phyloP scores from a whole-genome alignment of 1,139 yeast species.

The Kodamaea derodonti region DNA sequence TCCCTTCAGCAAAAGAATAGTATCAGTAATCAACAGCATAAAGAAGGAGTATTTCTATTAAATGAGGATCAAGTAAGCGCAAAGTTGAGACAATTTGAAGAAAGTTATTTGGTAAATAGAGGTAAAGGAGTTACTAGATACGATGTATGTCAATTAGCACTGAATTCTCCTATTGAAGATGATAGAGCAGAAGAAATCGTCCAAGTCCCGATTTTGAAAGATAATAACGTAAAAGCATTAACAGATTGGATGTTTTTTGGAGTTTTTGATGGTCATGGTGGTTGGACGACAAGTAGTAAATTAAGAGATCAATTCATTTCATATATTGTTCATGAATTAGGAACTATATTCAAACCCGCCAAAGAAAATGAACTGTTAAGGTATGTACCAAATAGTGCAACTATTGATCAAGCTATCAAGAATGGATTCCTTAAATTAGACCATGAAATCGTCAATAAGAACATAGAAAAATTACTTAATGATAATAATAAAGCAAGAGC shows the following conservation, averaged over 20 bases:
- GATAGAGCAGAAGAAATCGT: constrained; percentile 85
- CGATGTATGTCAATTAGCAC: constrained; percentile 85
- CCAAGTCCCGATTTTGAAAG: constrained; percentile 67
- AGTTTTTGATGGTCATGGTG: constrained; percentile 95
- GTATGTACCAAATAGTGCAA: constrained; percentile 58
- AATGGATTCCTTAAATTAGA: constrained; percentile 81
- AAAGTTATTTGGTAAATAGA: constrained; percentile 73
- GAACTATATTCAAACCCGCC: constrained; percentile 59
- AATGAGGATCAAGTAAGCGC: constrained; percentile 73
- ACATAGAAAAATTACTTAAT: constrained; percentile 64
- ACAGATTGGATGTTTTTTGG: constrained; percentile 97
- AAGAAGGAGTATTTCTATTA: constrained; percentile 45
- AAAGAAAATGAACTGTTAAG: constrained; percentile 45
- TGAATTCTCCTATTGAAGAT: constrained; percentile 93
- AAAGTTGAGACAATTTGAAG: constrained; percentile 70
- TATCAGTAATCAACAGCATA: constrained; percentile 41
- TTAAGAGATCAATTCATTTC: constrained; percentile 75
- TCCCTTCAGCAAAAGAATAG: constrained; percentile 39
- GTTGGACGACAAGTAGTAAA: constrained; percentile 88
- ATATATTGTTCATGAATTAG: constrained; percentile 73
- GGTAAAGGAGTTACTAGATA: constrained; percentile 91
- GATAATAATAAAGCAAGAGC: constrained; percentile 59
- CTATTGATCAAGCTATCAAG: constrained; percentile 75
- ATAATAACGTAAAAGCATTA: constrained; percentile 48
- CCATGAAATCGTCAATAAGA: constrained; percentile 77